phyloP scores from a whole-genome alignment of 371 early-diverging fungal genomes.

The Circinella minor region DNA sequence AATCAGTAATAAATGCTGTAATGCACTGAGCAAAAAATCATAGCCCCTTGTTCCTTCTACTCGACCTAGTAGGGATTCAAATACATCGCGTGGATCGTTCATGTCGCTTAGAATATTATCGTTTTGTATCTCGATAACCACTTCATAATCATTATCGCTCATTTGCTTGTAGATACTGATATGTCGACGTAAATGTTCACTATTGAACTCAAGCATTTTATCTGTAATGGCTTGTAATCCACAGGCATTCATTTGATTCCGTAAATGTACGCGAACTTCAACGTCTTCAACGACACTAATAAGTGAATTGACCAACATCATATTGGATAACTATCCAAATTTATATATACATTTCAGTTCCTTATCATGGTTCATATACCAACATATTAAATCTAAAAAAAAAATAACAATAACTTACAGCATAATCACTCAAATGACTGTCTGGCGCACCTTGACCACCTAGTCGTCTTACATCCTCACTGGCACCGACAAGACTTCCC shows the following conservation, averaged over 20 bases:
- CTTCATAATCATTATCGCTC: slow-evolving; percentile 78
- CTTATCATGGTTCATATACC: no score
- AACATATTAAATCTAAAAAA: not conserved
- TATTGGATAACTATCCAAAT: slow-evolving; percentile 64
- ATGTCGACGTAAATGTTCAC: slow-evolving; percentile 76
- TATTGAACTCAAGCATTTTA: slow-evolving; percentile 74
- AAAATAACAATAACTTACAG: slow-evolving; percentile 40
- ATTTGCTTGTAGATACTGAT: slow-evolving; percentile 78
- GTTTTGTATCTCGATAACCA: slow-evolving; percentile 78
- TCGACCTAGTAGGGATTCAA: slow-evolving; percentile 70
- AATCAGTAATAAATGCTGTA: slow-evolving; percentile 80
- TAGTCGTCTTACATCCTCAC: slow-evolving; percentile 72
- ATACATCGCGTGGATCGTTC: slow-evolving; percentile 83
- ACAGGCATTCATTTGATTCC: slow-evolving; percentile 78
- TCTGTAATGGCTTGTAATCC: slow-evolving; percentile 74
- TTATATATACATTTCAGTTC: not conserved
- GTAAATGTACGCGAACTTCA: slow-evolving; percentile 75
- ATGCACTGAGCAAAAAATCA: slow-evolving; percentile 77
- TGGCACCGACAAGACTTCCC: slow-evolving; percentile 82
- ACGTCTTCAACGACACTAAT: slow-evolving; percentile 80
- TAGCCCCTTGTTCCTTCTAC: slow-evolving; percentile 79
- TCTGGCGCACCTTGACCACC: slow-evolving; percentile 64
- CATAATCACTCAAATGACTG: slow-evolving; percentile 80
- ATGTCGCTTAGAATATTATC: slow-evolving; percentile 76
- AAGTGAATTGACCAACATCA: slow-evolving; percentile 84